Evolutionary conservation across 768 basidiomycete genomes (phyloP), one percentile per base, ranked within the genome.

Genomic region (Lactarius quietus): DNA sequence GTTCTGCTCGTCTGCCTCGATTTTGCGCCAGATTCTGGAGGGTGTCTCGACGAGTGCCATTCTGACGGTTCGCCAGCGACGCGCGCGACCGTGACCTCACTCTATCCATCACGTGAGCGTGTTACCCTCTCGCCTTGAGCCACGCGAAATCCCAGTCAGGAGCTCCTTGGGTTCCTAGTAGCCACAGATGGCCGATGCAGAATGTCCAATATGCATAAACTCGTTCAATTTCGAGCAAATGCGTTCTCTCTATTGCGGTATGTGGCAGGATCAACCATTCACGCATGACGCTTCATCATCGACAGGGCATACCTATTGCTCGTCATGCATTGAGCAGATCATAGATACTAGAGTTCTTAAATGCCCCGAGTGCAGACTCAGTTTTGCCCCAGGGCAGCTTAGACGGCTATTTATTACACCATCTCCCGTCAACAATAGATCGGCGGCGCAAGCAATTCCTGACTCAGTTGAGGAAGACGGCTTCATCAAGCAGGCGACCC

Each of bases 1-100:
- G 68, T 79, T 76, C 65, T 86, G 84, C 69, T 92, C 88, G n/a
- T 83, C 78, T 0, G 83, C 87, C 74, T 93, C 85, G 58, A 94
- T 92, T 54, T 92, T 83, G 33, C 92, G 83, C 88, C 88, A 90
- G 72, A 94, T 86, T 52, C 91, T 81, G 29, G 92, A 93, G 0
- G 92, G 92, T 18, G 92, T 94, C 75, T 94, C 92, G 10, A 79
- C 70, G 31, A 75, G 71, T 23, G 66, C 62, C 36, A 69, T 72
- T 54, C 33, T 18, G 48, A 56, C 17, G 18, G 41, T 33, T 38
- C 38, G 36, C 10, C 36, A 36, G 12, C 3, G 12, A 9, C 17
- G 29, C 31, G 20, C 52, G 60, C 17, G 14, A 15, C 3, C 48
- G 12, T 6, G 48, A 41, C 33, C 31, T 14, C 3, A 23, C 29